Conservation (phyloP, 176 grass and related monocot species). For the Guadua angustifolia region DNA sequence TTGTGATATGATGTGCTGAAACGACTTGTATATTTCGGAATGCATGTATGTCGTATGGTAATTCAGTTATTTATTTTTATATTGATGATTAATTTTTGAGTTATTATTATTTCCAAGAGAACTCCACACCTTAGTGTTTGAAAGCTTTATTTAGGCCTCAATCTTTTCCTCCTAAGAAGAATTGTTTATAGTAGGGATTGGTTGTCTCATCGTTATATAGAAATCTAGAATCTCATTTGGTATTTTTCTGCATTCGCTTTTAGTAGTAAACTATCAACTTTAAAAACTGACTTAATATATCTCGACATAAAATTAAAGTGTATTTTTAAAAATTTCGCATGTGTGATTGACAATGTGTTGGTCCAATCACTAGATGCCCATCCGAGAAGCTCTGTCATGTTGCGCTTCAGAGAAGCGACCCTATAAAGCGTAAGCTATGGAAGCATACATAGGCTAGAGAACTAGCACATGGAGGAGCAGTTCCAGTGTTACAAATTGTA, state of each 20-base stretch:
- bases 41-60: background rate
- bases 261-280: background rate
- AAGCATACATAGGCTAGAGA: slow-evolving; percentile 92
- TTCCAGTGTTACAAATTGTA: slow-evolving; percentile 92
- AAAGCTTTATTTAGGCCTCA: background rate
- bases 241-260: slow-evolving; percentile 8
- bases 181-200: slow-evolving; percentile 4
- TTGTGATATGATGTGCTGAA: background rate
- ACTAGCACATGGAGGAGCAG: slow-evolving; percentile 68
- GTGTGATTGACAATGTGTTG: slow-evolving; percentile 30
- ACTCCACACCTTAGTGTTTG: background rate
- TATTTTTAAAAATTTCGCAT: slow-evolving; percentile 15
- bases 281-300: slow-evolving; percentile 3
- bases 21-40: background rate
- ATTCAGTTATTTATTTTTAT: background rate
- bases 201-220: background rate
- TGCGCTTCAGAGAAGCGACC: slow-evolving; percentile 85
- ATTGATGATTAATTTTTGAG: background rate
- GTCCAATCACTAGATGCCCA: slow-evolving; percentile 77
- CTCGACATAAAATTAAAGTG: background rate
- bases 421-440: slow-evolving; percentile 84
- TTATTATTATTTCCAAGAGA: background rate
- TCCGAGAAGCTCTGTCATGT: slow-evolving; percentile 97
- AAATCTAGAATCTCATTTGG: background rate
- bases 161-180: background rate